These are phyloP conservation scores for Herpotrichia juniperi DNA, from an alignment of 2,329 filamentous ascomycete species.

Conservation along the genomic window DNA sequence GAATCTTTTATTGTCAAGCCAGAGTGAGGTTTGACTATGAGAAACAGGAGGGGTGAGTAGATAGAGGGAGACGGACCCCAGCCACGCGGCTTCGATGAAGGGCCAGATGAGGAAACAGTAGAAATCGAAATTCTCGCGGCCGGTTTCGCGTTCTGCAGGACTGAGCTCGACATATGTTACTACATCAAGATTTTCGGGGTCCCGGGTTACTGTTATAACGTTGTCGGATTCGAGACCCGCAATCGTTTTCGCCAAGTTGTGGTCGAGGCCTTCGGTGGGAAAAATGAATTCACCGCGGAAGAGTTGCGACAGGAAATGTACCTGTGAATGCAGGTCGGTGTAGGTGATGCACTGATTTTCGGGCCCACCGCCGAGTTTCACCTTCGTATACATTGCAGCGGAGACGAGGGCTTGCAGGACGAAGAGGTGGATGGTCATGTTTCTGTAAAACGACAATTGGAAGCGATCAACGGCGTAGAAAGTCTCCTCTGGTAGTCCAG, in stretches of 20 bases:
- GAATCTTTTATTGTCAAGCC: slow-evolving; percentile 78
- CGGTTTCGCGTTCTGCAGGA: slow-evolving; percentile 74
- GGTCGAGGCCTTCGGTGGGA: slow-evolving; percentile 78
- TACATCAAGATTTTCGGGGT: slow-evolving; percentile 45
- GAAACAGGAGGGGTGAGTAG: slow-evolving; percentile 75
- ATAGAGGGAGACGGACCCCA: slow-evolving; percentile 86
- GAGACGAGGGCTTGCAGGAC: slow-evolving; percentile 92
- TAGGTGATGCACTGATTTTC: slow-evolving; percentile 80
- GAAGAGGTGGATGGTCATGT: slow-evolving; percentile 99
- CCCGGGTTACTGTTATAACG: slow-evolving; percentile 72
- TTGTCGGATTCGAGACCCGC: slow-evolving; percentile 77
- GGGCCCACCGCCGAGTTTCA: slow-evolving; percentile 89
- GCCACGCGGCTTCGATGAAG: slow-evolving; percentile 93
- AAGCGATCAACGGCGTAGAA: slow-evolving; percentile 96
- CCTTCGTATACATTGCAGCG: slow-evolving; percentile 84
- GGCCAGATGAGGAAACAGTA: slow-evolving; percentile 99
- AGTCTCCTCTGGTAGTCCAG: slow-evolving; percentile 84
- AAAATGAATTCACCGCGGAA: slow-evolving; percentile 99
- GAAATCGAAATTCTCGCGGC: slow-evolving; percentile 95
- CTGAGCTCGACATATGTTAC: slow-evolving; percentile 76
- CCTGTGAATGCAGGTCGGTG: slow-evolving; percentile 74
- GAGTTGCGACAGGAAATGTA: slow-evolving; percentile 84
- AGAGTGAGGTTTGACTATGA: slow-evolving; percentile 51
- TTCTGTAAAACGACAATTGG: slow-evolving; percentile 96
- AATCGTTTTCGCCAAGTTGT: slow-evolving; percentile 83